These are phyloP conservation scores for maize (Zea mays) DNA, from an alignment of 176 grass and related monocot species.

Conservation along the genomic window DNA sequence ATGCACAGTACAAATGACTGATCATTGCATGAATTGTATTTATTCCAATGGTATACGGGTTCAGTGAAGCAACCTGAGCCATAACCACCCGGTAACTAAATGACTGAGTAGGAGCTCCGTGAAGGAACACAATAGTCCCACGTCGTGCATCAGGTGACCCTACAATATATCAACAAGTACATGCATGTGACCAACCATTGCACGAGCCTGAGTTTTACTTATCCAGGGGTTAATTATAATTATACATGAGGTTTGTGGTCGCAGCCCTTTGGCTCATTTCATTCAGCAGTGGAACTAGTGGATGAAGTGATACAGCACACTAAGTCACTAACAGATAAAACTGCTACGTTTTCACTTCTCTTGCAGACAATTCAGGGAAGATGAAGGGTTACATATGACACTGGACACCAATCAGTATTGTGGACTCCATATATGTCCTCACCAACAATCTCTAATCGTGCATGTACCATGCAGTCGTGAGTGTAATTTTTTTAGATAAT, in stretches of 20 bases:
- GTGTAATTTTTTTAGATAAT: neutral
- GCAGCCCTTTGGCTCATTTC: neutral
- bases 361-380: neutral
- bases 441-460: neutral
- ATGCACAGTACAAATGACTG: neutral
- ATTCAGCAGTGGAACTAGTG: slow-evolving; percentile 17
- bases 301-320: neutral
- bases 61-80: slow-evolving; percentile 65
- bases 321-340: neutral
- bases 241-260: neutral
- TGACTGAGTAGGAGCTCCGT: slow-evolving; percentile 93
- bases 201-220: slow-evolving; percentile 6
- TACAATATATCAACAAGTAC: slow-evolving; percentile 33
- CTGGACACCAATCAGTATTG: neutral
- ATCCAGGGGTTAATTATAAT: neutral
- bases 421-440: neutral
- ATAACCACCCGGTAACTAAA: slow-evolving; percentile 87
- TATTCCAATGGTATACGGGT: neutral
- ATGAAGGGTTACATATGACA: neutral
- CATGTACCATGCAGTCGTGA: neutral
- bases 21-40: neutral
- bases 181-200: slow-evolving; percentile 18
- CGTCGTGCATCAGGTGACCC: slow-evolving; percentile 55
- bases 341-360: neutral
- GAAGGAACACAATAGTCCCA: slow-evolving; percentile 85